Base-by-base conservation (phyloP, 2,329 filamentous ascomycete species). In the Pseudocercospora ulei region DNA sequence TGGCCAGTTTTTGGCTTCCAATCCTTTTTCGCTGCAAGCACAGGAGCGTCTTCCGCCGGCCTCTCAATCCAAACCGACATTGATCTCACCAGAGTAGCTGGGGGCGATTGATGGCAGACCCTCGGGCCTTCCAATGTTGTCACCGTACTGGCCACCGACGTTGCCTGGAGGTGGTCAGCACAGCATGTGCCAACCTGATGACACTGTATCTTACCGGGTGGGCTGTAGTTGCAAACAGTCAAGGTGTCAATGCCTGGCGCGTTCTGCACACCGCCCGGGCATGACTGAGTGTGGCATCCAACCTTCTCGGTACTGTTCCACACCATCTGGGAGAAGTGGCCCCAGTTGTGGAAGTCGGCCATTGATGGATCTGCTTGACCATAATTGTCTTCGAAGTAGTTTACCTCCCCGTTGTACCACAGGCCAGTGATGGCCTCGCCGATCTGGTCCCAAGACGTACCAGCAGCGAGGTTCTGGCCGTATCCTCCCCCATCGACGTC, bases 381-480 rank as follows among this genome's bases (percentile, higher is more conserved):
- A 13, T 51, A 51, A 16, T 45, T 38, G 37, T 65, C 61, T 20
- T 56, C 54, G 35, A 69, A 68, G 40, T 70, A 69, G 62, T 70
- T 78, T 52, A 80, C 66, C 63, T 93, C 84, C 53, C 73, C 73
- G 60, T 87, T 82, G 72, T 94, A 94, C 83, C 88, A 94, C 65
- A 79, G 70, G 60, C 86, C 73, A 55, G 76, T 82, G 56, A 87
- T 76, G 49, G 78, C 76, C 48, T 72, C 67, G 38, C 75, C 75
- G 44, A 82, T 68, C 23, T 76, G 70, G 43, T 61, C 63, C 14
- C 64, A 61, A 1, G 62, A 56, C 46, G 73, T 68, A 46, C 77
- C 68, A 43, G 78, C 77, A 56, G 82, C 87, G 40, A 95, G 78
- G 71, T 95, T 96, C 66, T 96, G 88, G n/a, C 88, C 88, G 56